These are phyloP conservation scores for Leptoxyphium fumago DNA, from an alignment of 2,329 filamentous ascomycete genomes.

Conservation along the genomic window DNA sequence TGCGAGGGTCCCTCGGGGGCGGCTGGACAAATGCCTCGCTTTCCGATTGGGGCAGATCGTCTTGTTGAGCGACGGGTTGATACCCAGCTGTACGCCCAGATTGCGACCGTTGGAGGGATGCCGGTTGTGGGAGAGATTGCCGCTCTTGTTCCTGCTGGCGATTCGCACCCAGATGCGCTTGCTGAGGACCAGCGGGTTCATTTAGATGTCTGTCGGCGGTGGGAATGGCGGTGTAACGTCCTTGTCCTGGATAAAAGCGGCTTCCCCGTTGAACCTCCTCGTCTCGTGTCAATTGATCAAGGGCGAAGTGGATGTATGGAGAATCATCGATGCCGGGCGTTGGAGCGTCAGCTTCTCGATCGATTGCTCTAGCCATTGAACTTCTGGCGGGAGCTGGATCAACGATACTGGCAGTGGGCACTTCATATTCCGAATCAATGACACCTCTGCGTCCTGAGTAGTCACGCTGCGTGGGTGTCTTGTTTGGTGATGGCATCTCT, in stretches of 20 bases:
- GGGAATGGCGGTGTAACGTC: background rate
- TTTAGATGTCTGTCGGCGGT: background rate
- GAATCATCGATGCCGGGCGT: conserved; percentile 73
- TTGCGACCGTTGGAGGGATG: background rate
- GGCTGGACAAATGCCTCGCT: background rate
- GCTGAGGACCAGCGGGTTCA: background rate
- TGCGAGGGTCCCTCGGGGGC: conserved; percentile 1
- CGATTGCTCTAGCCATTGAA: conserved; percentile 16
- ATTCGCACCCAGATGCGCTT: background rate
- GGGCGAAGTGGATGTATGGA: conserved; percentile 77
- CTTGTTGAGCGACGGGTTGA: background rate
- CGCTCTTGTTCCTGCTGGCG: background rate
- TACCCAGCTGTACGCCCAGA: background rate
- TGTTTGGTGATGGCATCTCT: conserved; percentile 6
- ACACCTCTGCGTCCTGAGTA: background rate
- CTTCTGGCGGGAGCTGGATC: conserved; percentile 8
- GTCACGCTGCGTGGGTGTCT: background rate
- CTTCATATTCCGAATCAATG: background rate
- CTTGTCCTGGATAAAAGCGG: conserved; percentile 27
- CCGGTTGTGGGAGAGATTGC: too few relatives aligned
- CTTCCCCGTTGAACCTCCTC: conserved; percentile 43
- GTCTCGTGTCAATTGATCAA: conserved; percentile 70
- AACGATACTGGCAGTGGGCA: conserved; percentile 1
- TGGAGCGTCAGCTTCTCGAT: conserved; percentile 26
- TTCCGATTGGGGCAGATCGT: background rate